Evolutionary conservation across 2,329 filamentous ascomycete species (phyloP).

Genomic region (Acrodontium crateriforme): DNA sequence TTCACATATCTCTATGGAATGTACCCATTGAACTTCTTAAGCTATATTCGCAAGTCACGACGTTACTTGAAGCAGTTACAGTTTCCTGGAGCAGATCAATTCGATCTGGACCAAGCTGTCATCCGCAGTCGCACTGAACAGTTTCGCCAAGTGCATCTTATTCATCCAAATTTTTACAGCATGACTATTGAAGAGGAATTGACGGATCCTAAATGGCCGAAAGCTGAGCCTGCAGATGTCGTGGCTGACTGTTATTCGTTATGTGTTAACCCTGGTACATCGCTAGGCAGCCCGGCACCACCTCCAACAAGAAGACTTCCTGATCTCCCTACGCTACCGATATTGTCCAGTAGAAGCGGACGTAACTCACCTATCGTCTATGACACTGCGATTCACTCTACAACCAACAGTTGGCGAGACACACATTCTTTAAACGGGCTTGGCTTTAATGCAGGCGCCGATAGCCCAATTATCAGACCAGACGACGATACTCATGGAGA

Average conservation of each 20-base stretch:
- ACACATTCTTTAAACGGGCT: constrained; percentile 39
- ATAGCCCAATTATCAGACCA: constrained; percentile 51
- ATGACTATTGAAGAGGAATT: constrained; percentile 69
- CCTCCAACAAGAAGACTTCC: constrained; percentile 34
- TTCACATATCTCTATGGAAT: constrained; percentile 74
- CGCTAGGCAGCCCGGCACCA: constrained; percentile 32
- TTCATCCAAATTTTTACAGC: constrained; percentile 76
- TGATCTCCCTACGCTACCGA: constrained; percentile 29
- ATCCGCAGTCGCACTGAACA: constrained; percentile 63
- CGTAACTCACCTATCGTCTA: constrained; percentile 17
- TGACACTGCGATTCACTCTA: constrained; percentile 17
- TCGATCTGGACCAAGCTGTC: constrained; percentile 65
- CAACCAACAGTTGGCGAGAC: constrained; percentile 40
- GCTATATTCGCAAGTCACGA: constrained; percentile 70
- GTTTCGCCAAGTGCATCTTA: constrained; percentile 56
- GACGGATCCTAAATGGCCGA: constrained; percentile 65
- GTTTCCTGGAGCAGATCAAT: constrained; percentile 54
- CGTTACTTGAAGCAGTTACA: constrained; percentile 63
- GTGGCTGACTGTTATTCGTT: constrained; percentile 66
- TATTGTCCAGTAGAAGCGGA: constrained; percentile 20
- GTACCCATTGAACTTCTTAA: constrained; percentile 76
- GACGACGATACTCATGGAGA: constrained; percentile 9
- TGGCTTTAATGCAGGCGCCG: constrained; percentile 22
- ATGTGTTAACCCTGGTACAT: constrained; percentile 33
- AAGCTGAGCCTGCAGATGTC: constrained; percentile 65